Base-by-base conservation (phyloP, 2,329 filamentous ascomycete genomes). In the Aspergillus ochraceus region DNA sequence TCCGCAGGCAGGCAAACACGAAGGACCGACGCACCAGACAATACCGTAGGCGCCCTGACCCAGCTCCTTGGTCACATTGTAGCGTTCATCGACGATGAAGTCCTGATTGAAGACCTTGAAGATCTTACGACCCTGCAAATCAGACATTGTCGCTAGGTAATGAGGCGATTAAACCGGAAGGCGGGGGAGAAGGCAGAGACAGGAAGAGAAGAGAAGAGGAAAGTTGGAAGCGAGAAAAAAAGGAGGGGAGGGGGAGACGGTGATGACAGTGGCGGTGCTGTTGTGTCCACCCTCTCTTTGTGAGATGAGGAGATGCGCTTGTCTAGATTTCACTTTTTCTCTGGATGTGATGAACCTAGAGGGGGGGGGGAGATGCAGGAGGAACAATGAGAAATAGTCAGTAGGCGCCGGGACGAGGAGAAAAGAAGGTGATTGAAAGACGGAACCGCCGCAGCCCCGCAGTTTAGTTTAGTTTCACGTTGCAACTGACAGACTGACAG, bases 61-160 rank as follows among this genome's bases (percentile, higher is more conserved):
- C 57, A 99, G 84, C 83, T 99, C 95, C 85, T 99, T 99, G 67
- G 94, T 98, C 66, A 99, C 95, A 66, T 91, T 97, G 82, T 99
- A 99, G 71, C 94, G 89, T 80, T 98, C 94, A 76, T 98, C 95
- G 73, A 98, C 95, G 70, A 97, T 88, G 76, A 99, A 99, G 82
- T 99, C 95, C 76, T 99, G 95, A 84, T 97, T 97, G 82, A 99
- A 99, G 77, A 99, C 93, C 88, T 96, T 97, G 86, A 97, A 97
- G 79, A 94, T 87, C 85, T 97, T 97, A 80, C 92, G 89, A 74
- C 88, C 88, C 64, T 81, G 79, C 62, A 88, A 77, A 70, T 88
- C 85, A 66, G 81, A 77, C 86, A 88, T 88, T 62, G 64, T 60
- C 49, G 59, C 55, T 42, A 47, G 49, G 49, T 29, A 55, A 54